Evolutionary conservation across 352 stramenopile genomes (phyloP), one percentile per base, ranked within the genome.

Genomic region (Pythium aphanidermatum): DNA sequence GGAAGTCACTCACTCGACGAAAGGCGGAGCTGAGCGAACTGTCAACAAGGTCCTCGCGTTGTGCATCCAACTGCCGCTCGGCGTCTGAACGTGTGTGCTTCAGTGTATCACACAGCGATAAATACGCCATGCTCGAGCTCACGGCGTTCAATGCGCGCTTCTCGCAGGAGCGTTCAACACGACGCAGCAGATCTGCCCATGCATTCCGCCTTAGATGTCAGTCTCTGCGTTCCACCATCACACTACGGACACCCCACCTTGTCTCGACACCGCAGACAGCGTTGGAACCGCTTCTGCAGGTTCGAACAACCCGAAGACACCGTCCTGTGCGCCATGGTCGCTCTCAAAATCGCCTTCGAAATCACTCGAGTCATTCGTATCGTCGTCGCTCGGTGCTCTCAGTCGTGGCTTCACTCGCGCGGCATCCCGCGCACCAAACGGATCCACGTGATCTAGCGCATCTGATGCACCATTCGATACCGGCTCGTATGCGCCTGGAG

Each of bases 151-250:
- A 63, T 19, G 77, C 77, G 38, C 76, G 78, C 35, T 64, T 60
- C 42, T 89, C 77, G 23, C 77, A 89, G 32, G 65, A 60, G 26
- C 58, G 64, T 48, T 89, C 74, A 33, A 89, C 70, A 13, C 78
- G 60, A 21, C 68, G 61, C 44, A 86, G 50, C 33, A 89, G 60
- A 32, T 89, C 76, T 77, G 32, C 10, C 27, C 27, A 0, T 24
- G 5, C 19, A 49, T 20, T 23, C 2, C 20, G 9, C 16, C 17
- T 20, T 39, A 21, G 38, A 28, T 4, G 21, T 28, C 26, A n/a
- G 11, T 25, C 28, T 11, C 39, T 5, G 1, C 17, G 39, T 26
- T 46, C 16, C 9, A 33, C 12, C 33, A 42, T n/a, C 11, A 16
- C 31, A 20, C 1, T 13, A 41, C 26, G 14, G 16, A 38, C 21